These are phyloP conservation scores for Cystobasidium pallidum DNA, from an alignment of 1,284 basidiomycete genomes.

Conservation along the genomic window DNA sequence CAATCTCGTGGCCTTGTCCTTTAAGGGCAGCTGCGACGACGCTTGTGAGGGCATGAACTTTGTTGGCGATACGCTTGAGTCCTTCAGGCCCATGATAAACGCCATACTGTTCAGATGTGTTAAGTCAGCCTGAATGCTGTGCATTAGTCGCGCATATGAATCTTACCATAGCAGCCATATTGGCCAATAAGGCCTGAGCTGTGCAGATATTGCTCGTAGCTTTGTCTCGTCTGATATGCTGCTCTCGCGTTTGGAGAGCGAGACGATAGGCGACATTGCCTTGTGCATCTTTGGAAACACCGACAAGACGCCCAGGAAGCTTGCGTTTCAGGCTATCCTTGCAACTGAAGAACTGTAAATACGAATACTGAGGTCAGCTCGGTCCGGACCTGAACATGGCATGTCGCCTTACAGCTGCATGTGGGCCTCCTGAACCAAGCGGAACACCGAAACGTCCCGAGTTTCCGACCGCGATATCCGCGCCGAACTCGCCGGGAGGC, in stretches of 20 bases:
- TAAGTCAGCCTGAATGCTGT: not conserved
- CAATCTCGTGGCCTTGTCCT: conserved; percentile 68
- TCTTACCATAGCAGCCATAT: conserved; percentile 84
- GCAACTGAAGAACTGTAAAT: conserved; percentile 85
- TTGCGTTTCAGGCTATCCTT: conserved; percentile 91
- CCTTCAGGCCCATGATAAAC: conserved; percentile 94
- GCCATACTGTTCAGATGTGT: conserved; percentile 59
- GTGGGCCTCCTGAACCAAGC: conserved; percentile 59
- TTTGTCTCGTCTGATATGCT: conserved; percentile 94
- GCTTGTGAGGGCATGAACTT: conserved; percentile 86
- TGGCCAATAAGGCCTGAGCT: conserved; percentile 85
- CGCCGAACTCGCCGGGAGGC: conserved; percentile 98
- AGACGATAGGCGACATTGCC: conserved; percentile 89
- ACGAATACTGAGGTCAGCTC: not conserved
- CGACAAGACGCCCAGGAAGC: conserved; percentile 94
- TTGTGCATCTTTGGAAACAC: conserved; percentile 79
- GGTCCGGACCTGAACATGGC: not conserved
- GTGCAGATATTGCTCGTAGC: conserved; percentile 95
- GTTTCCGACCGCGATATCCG: conserved; percentile 93
- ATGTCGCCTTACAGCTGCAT: conserved; percentile 50
- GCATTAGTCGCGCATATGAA: not conserved
- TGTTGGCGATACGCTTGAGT: conserved; percentile 80
- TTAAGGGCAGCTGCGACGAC: conserved; percentile 74
- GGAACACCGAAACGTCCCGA: conserved; percentile 83
- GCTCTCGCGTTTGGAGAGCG: conserved; percentile 92